These are phyloP conservation scores for Ulvella scutata DNA, from an alignment of 139 green algal genomes.

Conservation along the genomic window DNA sequence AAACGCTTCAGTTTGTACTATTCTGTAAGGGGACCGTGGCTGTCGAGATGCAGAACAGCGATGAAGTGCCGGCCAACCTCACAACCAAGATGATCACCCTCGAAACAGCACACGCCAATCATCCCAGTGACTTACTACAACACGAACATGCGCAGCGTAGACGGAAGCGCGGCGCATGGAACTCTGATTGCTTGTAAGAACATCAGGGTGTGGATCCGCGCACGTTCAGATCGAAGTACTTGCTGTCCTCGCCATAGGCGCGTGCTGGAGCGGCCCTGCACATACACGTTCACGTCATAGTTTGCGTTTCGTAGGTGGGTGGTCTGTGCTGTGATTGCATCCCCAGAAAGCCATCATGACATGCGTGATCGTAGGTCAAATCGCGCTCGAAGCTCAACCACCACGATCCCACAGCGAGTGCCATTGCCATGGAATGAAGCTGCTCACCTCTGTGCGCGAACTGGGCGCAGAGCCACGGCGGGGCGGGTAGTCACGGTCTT, in stretches of 20 bases:
- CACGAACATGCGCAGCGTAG: neutral
- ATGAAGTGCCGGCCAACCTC: too few species aligned
- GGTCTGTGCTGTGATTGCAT: neutral
- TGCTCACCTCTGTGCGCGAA: neutral
- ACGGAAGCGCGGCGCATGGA: neutral
- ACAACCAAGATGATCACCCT: too few species aligned
- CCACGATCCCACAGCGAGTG: too few species aligned
- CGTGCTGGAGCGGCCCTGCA: neutral
- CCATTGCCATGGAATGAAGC: neutral
- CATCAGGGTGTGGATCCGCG: neutral
- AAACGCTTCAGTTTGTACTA: too few species aligned
- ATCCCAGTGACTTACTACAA: neutral
- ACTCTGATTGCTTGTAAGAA: neutral
- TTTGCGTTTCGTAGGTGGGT: too few species aligned
- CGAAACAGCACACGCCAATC: neutral
- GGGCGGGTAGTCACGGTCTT: neutral
- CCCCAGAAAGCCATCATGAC: too few species aligned
- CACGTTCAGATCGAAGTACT: constrained; percentile 80
- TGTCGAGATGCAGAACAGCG: too few species aligned
- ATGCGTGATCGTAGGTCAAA: too few species aligned
- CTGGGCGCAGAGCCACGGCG: neutral
- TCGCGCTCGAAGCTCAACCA: too few species aligned
- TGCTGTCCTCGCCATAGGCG: constrained; percentile 61
- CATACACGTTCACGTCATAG: neutral
- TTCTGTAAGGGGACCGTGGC: too few species aligned